Percentiles rank a stretch among this genome's conserved stretches.
Conservation (phyloP, 176 grass and related monocot genomes). For the Bonia amplexicaulis region DNA sequence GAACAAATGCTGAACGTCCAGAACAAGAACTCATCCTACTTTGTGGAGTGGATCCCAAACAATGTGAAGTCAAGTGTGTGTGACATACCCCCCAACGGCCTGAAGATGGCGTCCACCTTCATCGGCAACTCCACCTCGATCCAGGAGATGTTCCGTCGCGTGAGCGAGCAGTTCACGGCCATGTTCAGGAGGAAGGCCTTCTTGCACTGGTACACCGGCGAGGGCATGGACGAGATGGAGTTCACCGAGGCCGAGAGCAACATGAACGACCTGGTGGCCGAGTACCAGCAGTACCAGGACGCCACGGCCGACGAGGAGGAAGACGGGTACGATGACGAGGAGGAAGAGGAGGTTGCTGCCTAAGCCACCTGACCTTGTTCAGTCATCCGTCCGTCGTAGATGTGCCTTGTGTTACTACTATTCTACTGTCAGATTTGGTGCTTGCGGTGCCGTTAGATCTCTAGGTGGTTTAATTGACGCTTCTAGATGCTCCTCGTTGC, state of each 20-base stretch:
- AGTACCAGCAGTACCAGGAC: slow-evolving; percentile 72
- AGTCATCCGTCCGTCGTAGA: not conserved
- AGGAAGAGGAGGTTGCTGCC: slow-evolving; percentile 40
- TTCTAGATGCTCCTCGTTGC: not conserved
- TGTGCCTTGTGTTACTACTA: slow-evolving; percentile 1
- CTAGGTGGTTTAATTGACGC: not conserved
- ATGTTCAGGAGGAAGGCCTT: slow-evolving; percentile 99
- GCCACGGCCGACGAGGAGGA: slow-evolving; percentile 48
- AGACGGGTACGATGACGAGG: slow-evolving; percentile 32
- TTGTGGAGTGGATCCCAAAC: slow-evolving; percentile 93
- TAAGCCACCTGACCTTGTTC: slow-evolving; percentile 13
- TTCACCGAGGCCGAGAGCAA: slow-evolving; percentile 86
- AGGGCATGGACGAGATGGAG: slow-evolving; percentile 99
- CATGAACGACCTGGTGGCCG: slow-evolving; percentile 66
- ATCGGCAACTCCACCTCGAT: slow-evolving; percentile 70
- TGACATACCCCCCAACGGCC: slow-evolving; percentile 68
- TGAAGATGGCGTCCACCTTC: slow-evolving; percentile 70
- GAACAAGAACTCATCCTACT: slow-evolving; percentile 98
- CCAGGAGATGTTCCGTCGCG: slow-evolving; percentile 82
- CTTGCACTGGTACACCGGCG: slow-evolving; percentile 93
- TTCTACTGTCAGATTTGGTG: not conserved
- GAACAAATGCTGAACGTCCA: slow-evolving; percentile 96
- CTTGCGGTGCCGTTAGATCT: slow-evolving; percentile 6
- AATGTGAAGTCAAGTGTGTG: slow-evolving; percentile 92
- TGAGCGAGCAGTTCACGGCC: slow-evolving; percentile 92